A percentile compares a stretch with the other conserved stretches of the same genome.
Conservation (phyloP, 768 basidiomycete species). For the Mrakia blollopis region DNA sequence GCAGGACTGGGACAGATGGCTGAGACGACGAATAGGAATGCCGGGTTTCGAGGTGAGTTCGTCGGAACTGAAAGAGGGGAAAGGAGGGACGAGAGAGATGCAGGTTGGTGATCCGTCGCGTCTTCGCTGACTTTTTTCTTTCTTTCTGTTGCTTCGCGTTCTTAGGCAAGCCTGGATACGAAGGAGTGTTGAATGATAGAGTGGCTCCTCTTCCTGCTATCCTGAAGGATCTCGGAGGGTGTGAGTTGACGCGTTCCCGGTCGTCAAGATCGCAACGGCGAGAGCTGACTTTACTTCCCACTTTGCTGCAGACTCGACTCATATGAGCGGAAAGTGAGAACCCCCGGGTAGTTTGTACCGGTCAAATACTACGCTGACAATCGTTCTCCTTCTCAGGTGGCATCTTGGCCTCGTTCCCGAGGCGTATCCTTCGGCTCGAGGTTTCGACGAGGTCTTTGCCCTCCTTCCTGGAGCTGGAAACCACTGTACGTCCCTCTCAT, state of each 20-base stretch:
- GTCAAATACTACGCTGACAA: too few relatives aligned
- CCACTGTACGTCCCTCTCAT: constrained; percentile 35
- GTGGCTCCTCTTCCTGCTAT: constrained; percentile 42
- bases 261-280: too few relatives aligned
- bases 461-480: constrained; percentile 38
- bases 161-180: constrained; percentile 13
- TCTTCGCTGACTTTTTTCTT: neutral
- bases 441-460: constrained; percentile 37
- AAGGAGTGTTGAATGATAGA: constrained; percentile 29
- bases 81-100: neutral
- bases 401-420: constrained; percentile 39
- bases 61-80: neutral
- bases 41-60: neutral
- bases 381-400: neutral
- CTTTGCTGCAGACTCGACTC: neutral
- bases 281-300: neutral
- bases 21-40: constrained; percentile 10
- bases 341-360: too few relatives aligned
- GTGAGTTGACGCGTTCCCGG: constrained; percentile 17
- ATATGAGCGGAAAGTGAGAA: constrained; percentile 39
- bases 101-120: neutral
- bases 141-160: neutral
- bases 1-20: constrained; percentile 20
- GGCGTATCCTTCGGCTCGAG: constrained; percentile 30
- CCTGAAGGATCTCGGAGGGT: constrained; percentile 39